Evolutionary conservation across 2,329 filamentous ascomycete genomes (phyloP).

Genomic region (Exserohilum rostratum): DNA sequence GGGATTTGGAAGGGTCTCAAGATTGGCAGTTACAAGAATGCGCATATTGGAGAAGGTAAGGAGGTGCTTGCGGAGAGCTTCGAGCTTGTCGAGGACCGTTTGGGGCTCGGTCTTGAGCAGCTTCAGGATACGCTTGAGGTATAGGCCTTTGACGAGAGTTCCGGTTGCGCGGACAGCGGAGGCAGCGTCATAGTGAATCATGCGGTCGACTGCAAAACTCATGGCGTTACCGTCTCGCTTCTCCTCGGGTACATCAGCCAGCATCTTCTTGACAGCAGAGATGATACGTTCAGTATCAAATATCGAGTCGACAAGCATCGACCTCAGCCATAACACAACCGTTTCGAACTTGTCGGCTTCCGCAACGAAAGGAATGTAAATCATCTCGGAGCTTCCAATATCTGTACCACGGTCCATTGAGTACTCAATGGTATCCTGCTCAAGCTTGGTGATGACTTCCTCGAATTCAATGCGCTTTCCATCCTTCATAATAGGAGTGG

Average conservation of each 20-base stretch:
- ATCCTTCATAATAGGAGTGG: constrained; percentile 79
- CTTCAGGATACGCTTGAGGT: constrained; percentile 83
- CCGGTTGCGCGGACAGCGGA: constrained; percentile 79
- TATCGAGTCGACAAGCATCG: constrained; percentile 84
- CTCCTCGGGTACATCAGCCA: constrained; percentile 88
- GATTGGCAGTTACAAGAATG: constrained; percentile 80
- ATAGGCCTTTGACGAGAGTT: constrained; percentile 84
- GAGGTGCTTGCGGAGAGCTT: constrained; percentile 74
- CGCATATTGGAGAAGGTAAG: constrained; percentile 87
- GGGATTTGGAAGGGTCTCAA: constrained; percentile 74
- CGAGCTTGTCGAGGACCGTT: constrained; percentile 76
- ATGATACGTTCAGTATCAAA: constrained; percentile 75
- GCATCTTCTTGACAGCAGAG: constrained; percentile 74
- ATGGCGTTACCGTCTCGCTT: constrained; percentile 83
- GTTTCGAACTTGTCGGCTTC: constrained; percentile 86
- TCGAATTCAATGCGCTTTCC: constrained; percentile 85
- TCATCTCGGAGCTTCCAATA: constrained; percentile 79
- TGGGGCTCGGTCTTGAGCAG: constrained; percentile 78
- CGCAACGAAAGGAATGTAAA: constrained; percentile 81
- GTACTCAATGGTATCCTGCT: constrained; percentile 89
- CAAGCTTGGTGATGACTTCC: constrained; percentile 86
- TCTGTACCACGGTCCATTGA: constrained; percentile 70
- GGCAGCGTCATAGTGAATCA: constrained; percentile 78
- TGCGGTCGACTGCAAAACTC: constrained; percentile 68
- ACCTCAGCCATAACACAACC: constrained; percentile 81